phyloP scores from a whole-genome alignment of 2,329 filamentous ascomycete species.

The Talaromyces sp. region DNA sequence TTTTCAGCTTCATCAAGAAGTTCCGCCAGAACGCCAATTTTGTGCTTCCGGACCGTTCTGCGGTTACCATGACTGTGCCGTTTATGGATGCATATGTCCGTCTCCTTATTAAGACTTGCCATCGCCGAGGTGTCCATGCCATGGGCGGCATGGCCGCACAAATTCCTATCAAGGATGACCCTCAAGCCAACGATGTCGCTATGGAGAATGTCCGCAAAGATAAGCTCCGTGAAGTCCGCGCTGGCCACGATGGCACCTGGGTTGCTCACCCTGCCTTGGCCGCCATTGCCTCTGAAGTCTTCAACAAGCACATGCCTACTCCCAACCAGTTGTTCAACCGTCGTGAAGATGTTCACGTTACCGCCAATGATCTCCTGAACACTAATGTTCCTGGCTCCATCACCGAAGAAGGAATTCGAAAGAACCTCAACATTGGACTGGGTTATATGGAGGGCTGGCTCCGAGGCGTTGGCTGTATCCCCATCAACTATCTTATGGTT shows the following conservation, averaged over 20 bases:
- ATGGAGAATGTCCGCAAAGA: slow-evolving; percentile 92
- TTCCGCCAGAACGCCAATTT: slow-evolving; percentile 94
- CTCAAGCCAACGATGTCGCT: slow-evolving; percentile 83
- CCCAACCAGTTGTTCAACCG: slow-evolving; percentile 93
- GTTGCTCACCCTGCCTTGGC: slow-evolving; percentile 94
- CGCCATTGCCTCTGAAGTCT: slow-evolving; percentile 80
- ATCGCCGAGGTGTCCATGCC: slow-evolving; percentile 92
- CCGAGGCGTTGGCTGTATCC: slow-evolving; percentile 88
- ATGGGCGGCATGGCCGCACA: slow-evolving; percentile 99
- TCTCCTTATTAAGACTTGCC: slow-evolving; percentile 96
- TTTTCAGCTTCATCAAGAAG: slow-evolving; percentile 99
- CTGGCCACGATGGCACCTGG: slow-evolving; percentile 96
- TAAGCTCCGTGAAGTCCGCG: slow-evolving; percentile 92
- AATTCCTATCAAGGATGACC: slow-evolving; percentile 96
- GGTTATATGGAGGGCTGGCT: slow-evolving; percentile 99
- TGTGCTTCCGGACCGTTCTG: slow-evolving; percentile 83
- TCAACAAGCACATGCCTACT: slow-evolving; percentile 98
- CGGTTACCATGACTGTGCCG: slow-evolving; percentile 94
- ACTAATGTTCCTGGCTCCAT: slow-evolving; percentile 94
- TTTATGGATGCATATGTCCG: slow-evolving; percentile 99
- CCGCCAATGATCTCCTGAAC: slow-evolving; percentile 87
- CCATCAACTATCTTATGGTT: slow-evolving; percentile 94
- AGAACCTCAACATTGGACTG: slow-evolving; percentile 95
- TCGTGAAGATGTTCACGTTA: slow-evolving; percentile 82
- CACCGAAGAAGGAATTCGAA: slow-evolving; percentile 91